Percentiles rank a stretch among this genome's conserved stretches.
phyloP scores from a whole-genome alignment of 1,284 basidiomycete genomes.

The Stereum hirsutum region DNA sequence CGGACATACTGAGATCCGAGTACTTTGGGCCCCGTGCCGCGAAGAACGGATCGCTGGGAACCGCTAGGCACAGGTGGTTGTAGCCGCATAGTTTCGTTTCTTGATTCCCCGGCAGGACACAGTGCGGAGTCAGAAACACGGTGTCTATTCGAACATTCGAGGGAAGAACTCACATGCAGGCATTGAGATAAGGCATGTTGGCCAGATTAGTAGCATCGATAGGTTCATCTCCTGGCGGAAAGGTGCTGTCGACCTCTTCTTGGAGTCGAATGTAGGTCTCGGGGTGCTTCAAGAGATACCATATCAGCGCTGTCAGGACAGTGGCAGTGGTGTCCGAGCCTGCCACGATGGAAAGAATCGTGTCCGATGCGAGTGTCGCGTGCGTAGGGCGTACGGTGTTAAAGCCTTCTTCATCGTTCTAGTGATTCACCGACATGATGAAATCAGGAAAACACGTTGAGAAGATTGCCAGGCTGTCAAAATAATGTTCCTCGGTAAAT shows the following conservation, averaged over 20 bases:
- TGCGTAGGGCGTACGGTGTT: constrained; percentile 12
- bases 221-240: constrained; percentile 18
- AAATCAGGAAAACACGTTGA: too few species aligned
- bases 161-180: constrained; percentile 22
- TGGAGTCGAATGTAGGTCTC: constrained; percentile 22
- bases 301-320: constrained; percentile 24
- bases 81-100: constrained; percentile 27
- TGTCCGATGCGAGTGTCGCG: constrained; percentile 11
- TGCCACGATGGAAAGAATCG: constrained; percentile 19
- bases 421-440: background rate
- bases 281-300: constrained; percentile 24
- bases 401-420: constrained; percentile 30
- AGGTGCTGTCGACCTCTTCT: constrained; percentile 24
- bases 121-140: too few species aligned
- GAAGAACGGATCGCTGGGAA: constrained; percentile 12
- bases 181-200: constrained; percentile 25
- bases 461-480: background rate
- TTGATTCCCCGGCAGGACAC: constrained; percentile 12
- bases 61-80: constrained; percentile 18
- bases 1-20: constrained; percentile 14
- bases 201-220: constrained; percentile 19
- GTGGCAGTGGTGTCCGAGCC: constrained; percentile 32
- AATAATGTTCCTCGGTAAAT: background rate
- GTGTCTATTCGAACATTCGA: too few species aligned
- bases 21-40: constrained; percentile 12